A percentile compares a stretch with the other conserved stretches of the same genome.
Evolutionary conservation across 352 stramenopile genomes (phyloP).

Genomic region (Phytophthora colocasiae): DNA sequence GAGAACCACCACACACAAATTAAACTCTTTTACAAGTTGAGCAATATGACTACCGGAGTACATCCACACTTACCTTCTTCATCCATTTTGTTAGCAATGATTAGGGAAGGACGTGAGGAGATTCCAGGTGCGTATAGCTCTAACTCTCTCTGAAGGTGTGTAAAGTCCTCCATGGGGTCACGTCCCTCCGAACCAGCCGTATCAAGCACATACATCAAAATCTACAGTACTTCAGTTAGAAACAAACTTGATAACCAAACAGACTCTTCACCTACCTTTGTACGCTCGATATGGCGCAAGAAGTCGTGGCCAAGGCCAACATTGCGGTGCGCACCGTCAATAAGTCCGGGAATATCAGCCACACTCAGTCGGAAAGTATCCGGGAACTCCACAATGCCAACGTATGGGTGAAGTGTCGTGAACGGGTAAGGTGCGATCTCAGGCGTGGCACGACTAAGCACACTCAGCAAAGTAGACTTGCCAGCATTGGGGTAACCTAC

Average conservation of each 20-base stretch:
- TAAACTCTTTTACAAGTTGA: too few species aligned
- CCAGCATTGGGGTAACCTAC: conserved; percentile 99
- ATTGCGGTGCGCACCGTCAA: conserved; percentile 94
- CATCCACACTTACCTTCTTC: conserved; percentile 45
- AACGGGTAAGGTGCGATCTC: conserved; percentile 98
- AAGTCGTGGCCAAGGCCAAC: conserved; percentile 99
- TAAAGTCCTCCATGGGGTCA: conserved; percentile 79
- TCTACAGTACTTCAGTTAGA: conserved; percentile 40
- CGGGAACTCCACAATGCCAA: conserved; percentile 95
- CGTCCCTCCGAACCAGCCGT: conserved; percentile 80
- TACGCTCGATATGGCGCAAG: conserved; percentile 98
- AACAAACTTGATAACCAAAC: neutral
- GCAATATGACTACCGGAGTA: too few species aligned
- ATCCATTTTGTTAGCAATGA: conserved; percentile 93
- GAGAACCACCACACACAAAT: neutral
- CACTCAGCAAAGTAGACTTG: conserved; percentile 96
- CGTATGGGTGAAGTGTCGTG: conserved; percentile 96
- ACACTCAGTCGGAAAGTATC: conserved; percentile 94
- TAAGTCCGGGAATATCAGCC: conserved; percentile 90
- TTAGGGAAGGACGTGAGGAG: conserved; percentile 83
- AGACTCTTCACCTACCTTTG: conserved; percentile 75
- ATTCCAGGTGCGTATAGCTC: conserved; percentile 90
- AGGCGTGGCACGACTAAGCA: conserved; percentile 92
- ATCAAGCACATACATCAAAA: conserved; percentile 89
- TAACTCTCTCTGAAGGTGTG: conserved; percentile 83